Evolutionary conservation across 225 moss, liverwort and hornwort genomes (phyloP).

Genomic region (Lunularia cruciata): DNA sequence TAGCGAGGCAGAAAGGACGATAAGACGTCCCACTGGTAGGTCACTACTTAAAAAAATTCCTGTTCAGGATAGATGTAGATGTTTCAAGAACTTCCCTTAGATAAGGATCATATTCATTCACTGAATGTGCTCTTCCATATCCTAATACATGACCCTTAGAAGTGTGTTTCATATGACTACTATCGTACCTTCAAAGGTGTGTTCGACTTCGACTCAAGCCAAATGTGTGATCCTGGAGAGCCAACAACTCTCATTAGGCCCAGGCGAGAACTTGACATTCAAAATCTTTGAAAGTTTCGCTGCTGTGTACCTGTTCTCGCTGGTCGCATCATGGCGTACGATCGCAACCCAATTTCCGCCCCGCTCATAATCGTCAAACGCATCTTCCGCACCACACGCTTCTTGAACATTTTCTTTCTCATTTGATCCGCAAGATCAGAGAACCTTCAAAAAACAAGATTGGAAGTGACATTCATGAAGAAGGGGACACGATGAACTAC

Average conservation of each 20-base stretch:
- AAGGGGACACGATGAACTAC: not conserved
- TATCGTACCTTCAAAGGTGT: constrained; percentile 70
- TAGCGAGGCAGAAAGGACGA: too few relatives aligned
- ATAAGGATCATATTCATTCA: too few relatives aligned
- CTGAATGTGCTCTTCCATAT: too few relatives aligned
- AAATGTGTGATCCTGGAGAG: constrained; percentile 66
- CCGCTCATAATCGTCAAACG: constrained; percentile 68
- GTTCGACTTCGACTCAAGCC: constrained; percentile 89
- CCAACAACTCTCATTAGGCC: not conserved
- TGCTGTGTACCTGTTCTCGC: constrained; percentile 65
- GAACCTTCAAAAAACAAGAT: constrained; percentile 61
- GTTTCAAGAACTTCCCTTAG: too few relatives aligned
- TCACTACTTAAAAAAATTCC: too few relatives aligned
- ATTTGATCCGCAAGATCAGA: constrained; percentile 74
- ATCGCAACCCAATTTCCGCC: constrained; percentile 73
- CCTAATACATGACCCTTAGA: too few relatives aligned
- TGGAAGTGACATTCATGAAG: too few relatives aligned
- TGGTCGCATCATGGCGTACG: constrained; percentile 89
- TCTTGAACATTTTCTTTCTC: constrained; percentile 89
- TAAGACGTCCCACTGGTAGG: too few relatives aligned
- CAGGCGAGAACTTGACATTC: not conserved
- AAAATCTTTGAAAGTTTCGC: not conserved
- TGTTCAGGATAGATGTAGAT: too few relatives aligned
- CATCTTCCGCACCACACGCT: constrained; percentile 90
- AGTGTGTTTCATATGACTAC: not conserved